phyloP scores from a whole-genome alignment of 108 stramenopile species.

The Stephanodiscus triporus region DNA sequence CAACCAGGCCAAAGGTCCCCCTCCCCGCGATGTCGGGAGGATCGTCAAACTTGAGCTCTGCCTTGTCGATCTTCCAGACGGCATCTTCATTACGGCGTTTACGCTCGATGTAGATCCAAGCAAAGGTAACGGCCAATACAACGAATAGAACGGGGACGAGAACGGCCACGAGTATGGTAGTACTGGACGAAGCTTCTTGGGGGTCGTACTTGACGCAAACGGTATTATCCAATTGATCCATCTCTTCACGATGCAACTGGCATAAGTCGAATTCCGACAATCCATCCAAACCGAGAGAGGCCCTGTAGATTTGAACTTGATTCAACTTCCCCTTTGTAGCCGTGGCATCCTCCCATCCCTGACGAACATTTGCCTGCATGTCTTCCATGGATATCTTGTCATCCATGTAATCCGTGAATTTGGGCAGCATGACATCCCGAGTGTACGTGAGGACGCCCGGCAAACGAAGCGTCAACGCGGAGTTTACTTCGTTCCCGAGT shows the following conservation, averaged over 20 bases:
- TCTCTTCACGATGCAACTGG: conserved; percentile 35
- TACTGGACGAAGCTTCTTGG: conserved; percentile 3
- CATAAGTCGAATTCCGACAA: conserved; percentile 31
- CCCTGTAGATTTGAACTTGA: conserved; percentile 41
- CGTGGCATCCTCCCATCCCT: conserved; percentile 46
- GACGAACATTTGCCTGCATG: conserved; percentile 4
- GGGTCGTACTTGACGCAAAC: conserved; percentile 41
- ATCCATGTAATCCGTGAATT: conserved; percentile 30
- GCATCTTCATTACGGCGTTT: conserved; percentile 38
- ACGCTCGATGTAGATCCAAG: conserved; percentile 15
- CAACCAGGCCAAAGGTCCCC: conserved; percentile 48
- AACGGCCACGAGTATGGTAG: conserved; percentile 16
- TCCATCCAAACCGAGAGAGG: conserved; percentile 29
- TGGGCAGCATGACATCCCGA: conserved; percentile 31
- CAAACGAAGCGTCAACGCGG: conserved; percentile 36
- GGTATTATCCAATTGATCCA: conserved; percentile 36
- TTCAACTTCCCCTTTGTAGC: conserved; percentile 18
- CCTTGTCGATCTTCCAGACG: conserved; percentile 54
- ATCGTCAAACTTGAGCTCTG: conserved; percentile 56
- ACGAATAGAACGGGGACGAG: conserved; percentile 16
- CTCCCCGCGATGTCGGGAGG: conserved; percentile 46
- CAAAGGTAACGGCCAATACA: conserved; percentile 1
- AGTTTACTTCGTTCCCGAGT: conserved; percentile 39
- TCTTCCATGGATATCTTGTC: conserved; percentile 29
- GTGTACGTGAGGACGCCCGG: conserved; percentile 48